Evolutionary conservation across 495 filamentous ascomycete species (phyloP).

Genomic region (Hypoxylon fragiforme): DNA sequence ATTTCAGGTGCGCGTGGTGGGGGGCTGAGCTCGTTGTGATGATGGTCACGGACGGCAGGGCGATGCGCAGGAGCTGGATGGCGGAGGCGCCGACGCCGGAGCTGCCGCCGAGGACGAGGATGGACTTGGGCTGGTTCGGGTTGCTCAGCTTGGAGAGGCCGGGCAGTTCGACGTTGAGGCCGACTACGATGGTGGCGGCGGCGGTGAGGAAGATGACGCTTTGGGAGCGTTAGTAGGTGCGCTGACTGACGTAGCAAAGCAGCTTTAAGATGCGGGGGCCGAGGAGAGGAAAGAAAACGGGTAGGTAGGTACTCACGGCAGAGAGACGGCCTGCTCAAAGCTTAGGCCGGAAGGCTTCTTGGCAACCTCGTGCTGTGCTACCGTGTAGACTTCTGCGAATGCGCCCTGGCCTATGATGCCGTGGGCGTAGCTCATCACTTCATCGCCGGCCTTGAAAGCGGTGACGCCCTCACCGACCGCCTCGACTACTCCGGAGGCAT

Average conservation of each 20-base stretch:
- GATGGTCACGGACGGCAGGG: constrained; percentile 40
- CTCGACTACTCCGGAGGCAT: constrained; percentile 45
- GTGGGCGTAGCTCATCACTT: constrained; percentile 38
- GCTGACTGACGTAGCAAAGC: neutral
- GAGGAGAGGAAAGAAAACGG: no score
- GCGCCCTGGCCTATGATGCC: constrained; percentile 34
- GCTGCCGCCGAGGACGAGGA: constrained; percentile 50
- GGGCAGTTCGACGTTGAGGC: constrained; percentile 38
- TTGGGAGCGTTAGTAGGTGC: neutral
- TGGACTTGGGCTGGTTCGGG: constrained; percentile 26
- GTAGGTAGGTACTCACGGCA: constrained; percentile 42
- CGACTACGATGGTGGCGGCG: constrained; percentile 34
- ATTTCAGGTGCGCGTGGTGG: constrained; percentile 36
- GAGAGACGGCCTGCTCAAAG: constrained; percentile 50
- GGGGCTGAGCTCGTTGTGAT: constrained; percentile 44
- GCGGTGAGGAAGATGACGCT: constrained; percentile 50
- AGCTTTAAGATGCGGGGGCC: no score
- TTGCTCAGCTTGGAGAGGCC: constrained; percentile 24
- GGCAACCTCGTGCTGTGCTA: constrained; percentile 42
- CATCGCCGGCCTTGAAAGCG: constrained; percentile 42
- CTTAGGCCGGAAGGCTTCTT: constrained; percentile 42
- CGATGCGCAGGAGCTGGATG: constrained; percentile 47
- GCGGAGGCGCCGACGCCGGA: constrained; percentile 46
- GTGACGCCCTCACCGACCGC: constrained; percentile 34
- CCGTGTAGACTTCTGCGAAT: constrained; percentile 46